Evolutionary conservation across 345 rosid genomes (phyloP).

Genomic region (Eutrema yunnanense): DNA sequence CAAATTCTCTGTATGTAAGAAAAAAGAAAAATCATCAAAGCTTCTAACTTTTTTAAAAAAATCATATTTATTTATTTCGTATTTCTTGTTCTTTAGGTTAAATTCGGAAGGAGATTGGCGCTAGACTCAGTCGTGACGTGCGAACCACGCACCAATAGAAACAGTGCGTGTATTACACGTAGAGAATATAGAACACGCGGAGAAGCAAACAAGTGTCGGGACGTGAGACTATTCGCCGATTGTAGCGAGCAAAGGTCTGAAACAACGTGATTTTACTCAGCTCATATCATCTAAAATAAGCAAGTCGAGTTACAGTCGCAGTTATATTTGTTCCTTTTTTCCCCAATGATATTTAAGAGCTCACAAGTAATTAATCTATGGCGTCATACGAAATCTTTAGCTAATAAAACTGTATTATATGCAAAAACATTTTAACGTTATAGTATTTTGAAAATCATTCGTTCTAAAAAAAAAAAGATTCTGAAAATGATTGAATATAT

Average conservation of each 20-base stretch:
- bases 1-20: not conserved
- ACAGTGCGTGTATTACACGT: not conserved
- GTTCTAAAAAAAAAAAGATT: no score
- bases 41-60: not conserved
- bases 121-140: not conserved
- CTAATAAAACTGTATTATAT: not conserved
- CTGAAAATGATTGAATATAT: not conserved
- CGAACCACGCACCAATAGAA: not conserved
- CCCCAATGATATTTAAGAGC: not conserved
- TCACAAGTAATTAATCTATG: not conserved
- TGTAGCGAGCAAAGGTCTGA: constrained; percentile 33
- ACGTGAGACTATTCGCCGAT: constrained; percentile 21
- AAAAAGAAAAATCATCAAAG: not conserved
- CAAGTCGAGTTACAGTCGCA: constrained; percentile 30
- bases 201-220: constrained; percentile 32
- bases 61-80: not conserved
- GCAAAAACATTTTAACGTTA: not conserved
- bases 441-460: not conserved
- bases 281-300: constrained; percentile 33
- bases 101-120: not conserved
- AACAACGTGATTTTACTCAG: constrained; percentile 21
- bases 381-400: not conserved
- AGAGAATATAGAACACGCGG: not conserved
- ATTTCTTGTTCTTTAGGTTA: no score
- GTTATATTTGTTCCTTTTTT: constrained; percentile 11